Percentiles rank a stretch among this genome's conserved stretches.
Evolutionary conservation across 2,329 filamentous ascomycete species (phyloP).

Genomic region (Cercospora sp.): DNA sequence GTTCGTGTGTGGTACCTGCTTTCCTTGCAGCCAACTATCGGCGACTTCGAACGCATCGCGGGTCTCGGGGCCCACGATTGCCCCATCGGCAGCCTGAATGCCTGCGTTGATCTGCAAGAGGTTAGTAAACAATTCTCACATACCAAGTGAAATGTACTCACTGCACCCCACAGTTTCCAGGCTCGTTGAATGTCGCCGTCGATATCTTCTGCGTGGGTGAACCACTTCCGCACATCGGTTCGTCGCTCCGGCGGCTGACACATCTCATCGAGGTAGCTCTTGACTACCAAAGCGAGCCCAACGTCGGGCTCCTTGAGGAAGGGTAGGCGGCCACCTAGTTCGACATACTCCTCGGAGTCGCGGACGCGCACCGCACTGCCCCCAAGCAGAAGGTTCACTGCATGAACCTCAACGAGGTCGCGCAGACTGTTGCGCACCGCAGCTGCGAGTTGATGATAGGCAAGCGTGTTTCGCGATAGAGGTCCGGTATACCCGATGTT

Average conservation of each 20-base stretch:
- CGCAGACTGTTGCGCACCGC: constrained; percentile 76
- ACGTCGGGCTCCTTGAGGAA: constrained; percentile 71
- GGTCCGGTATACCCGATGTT: constrained; percentile 91
- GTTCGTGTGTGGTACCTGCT: constrained; percentile 18
- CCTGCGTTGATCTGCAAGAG: constrained; percentile 55
- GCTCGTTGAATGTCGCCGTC: constrained; percentile 59
- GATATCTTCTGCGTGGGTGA: constrained; percentile 61
- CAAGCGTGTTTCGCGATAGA: constrained; percentile 82
- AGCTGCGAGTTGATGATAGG: constrained; percentile 79
- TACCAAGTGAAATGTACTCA: constrained; percentile 42
- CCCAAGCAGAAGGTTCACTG: constrained; percentile 76
- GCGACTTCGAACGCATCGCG: constrained; percentile 59
- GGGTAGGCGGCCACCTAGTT: constrained; percentile 67
- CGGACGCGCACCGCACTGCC: constrained; percentile 68
- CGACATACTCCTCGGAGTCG: constrained; percentile 52
- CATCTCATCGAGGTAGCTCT: constrained; percentile 75
- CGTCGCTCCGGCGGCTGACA: constrained; percentile 54
- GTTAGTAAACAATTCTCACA: constrained; percentile 13
- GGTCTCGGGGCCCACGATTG: constrained; percentile 46
- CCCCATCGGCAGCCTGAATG: constrained; percentile 55
- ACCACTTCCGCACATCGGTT: constrained; percentile 58
- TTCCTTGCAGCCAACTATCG: constrained; percentile 57
- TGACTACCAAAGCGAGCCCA: constrained; percentile 74
- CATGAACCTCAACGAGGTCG: constrained; percentile 79
- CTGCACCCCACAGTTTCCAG: constrained; percentile 66